Conservation (phyloP, 2,329 filamentous ascomycete genomes). For the Ascochyta clinopodiicola region DNA sequence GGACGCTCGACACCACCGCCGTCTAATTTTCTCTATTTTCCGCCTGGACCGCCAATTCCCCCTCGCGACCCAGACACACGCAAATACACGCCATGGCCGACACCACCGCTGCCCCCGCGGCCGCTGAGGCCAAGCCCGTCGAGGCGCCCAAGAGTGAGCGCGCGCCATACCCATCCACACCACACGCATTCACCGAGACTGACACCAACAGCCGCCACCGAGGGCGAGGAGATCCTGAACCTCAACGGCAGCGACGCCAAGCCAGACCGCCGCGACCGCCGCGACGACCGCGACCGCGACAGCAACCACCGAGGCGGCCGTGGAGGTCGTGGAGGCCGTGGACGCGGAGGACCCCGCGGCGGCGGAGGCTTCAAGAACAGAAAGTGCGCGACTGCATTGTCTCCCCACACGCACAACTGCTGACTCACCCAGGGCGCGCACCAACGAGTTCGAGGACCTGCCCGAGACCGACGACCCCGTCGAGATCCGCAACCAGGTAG, state of each 20-base stretch:
- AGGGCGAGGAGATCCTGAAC: slow-evolving; percentile 28
- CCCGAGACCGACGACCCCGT: slow-evolving; percentile 78
- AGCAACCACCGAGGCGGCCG: slow-evolving; percentile 2
- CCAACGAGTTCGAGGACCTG: slow-evolving; percentile 53
- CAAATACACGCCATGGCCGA: slow-evolving; percentile 27
- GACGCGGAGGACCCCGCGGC: slow-evolving; percentile 22
- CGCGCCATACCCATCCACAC: not conserved
- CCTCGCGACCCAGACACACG: not conserved
- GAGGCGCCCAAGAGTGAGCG: slow-evolving; percentile 26
- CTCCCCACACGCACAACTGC: not conserved
- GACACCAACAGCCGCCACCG: slow-evolving; percentile 1
- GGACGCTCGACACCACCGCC: not conserved
- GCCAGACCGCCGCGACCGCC: slow-evolving; percentile 17
- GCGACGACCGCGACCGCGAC: slow-evolving; percentile 9
- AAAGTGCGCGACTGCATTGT: slow-evolving; percentile 15
- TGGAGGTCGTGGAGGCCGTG: slow-evolving; percentile 17
- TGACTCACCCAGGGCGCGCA: slow-evolving; percentile 29
- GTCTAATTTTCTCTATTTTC: no score
- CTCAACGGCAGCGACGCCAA: slow-evolving; percentile 27
- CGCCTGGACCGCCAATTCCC: no score
- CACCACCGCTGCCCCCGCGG: slow-evolving; percentile 23
- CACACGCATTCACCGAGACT: not conserved
- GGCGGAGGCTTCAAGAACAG: slow-evolving; percentile 28
- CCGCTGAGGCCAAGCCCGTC: slow-evolving; percentile 21
- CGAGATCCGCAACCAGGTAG: slow-evolving; percentile 82